Conservation (phyloP, 2,329 filamentous ascomycete genomes). For the Fusarium metavorans region DNA sequence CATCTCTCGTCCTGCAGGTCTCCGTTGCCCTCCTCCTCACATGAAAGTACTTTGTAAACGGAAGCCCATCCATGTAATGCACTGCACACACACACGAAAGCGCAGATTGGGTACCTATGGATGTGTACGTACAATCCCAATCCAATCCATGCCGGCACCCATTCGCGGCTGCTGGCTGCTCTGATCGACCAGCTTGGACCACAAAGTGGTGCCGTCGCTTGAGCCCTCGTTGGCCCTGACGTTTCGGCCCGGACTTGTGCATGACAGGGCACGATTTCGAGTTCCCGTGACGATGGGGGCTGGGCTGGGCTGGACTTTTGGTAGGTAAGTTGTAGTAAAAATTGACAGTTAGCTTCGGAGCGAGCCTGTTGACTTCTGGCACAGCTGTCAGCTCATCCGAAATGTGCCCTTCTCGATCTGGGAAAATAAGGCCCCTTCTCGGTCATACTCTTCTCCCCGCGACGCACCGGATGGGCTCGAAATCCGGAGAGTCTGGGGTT, state of each 20-base stretch:
- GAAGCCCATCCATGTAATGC: neutral
- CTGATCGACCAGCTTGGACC: constrained; percentile 5
- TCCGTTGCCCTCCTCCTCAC: neutral
- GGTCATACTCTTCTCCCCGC: constrained; percentile 29
- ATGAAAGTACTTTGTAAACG: neutral
- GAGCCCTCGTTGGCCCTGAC: constrained; percentile 26
- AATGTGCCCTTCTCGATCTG: neutral
- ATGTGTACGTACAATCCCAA: neutral
- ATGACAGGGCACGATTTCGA: constrained; percentile 37
- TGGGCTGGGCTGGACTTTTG: no score
- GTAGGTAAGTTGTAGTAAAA: neutral
- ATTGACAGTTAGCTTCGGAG: neutral
- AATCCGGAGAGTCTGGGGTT: constrained; percentile 37
- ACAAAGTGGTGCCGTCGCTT: constrained; percentile 1
- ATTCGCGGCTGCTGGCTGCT: neutral
- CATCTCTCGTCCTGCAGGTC: constrained; percentile 4
- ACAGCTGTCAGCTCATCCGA: neutral
- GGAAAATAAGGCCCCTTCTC: constrained; percentile 5
- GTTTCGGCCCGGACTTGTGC: constrained; percentile 45
- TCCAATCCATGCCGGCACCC: constrained; percentile 1
- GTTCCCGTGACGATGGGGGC: constrained; percentile 37
- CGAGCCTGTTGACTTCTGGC: neutral
- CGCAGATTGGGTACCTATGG: neutral
- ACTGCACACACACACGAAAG: neutral
- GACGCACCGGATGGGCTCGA: constrained; percentile 9